Percentiles rank a stretch among this genome's conserved stretches.
Conservation (phyloP, 2,329 filamentous ascomycete species). For the Aotearoamyces nothofagi region DNA sequence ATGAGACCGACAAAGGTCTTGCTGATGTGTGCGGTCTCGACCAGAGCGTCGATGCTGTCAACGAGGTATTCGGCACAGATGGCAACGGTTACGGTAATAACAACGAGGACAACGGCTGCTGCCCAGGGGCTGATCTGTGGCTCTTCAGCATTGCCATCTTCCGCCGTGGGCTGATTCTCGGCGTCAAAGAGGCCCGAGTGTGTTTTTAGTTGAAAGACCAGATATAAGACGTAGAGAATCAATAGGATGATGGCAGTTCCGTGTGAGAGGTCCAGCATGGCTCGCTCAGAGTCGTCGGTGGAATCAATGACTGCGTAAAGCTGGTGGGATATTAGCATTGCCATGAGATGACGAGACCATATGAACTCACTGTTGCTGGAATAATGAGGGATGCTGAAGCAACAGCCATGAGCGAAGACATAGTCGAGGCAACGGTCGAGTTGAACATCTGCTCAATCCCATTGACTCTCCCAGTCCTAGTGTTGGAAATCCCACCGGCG, state of each 20-base stretch:
- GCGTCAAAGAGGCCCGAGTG: slow-evolving; percentile 58
- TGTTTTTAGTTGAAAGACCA: slow-evolving; percentile 64
- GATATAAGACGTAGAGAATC: slow-evolving; percentile 59
- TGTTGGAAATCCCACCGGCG: slow-evolving; percentile 54
- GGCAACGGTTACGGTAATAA: slow-evolving; percentile 55
- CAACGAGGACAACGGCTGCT: slow-evolving; percentile 48
- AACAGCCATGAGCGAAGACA: slow-evolving; percentile 44
- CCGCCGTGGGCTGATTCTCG: slow-evolving; percentile 21
- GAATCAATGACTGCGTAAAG: slow-evolving; percentile 50
- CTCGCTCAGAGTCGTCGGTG: slow-evolving; percentile 28
- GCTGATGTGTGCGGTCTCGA: slow-evolving; percentile 54
- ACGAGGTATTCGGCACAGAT: slow-evolving; percentile 67
- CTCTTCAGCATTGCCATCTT: slow-evolving; percentile 28
- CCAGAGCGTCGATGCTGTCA: slow-evolving; percentile 58
- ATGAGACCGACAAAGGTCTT: slow-evolving; percentile 73
- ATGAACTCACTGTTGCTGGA: slow-evolving; percentile 42
- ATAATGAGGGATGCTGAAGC: slow-evolving; percentile 64
- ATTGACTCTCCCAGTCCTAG: slow-evolving; percentile 36
- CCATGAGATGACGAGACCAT: too few relatives aligned
- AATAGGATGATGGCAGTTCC: slow-evolving; percentile 65
- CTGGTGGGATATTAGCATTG: slow-evolving; percentile 20
- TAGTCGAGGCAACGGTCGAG: slow-evolving; percentile 63
- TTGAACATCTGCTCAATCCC: slow-evolving; percentile 60
- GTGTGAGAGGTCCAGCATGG: slow-evolving; percentile 57
- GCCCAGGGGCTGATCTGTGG: slow-evolving; percentile 45